Base-by-base conservation (phyloP, 306 rosid genomes). In the Sechiopsis laciniata region DNA sequence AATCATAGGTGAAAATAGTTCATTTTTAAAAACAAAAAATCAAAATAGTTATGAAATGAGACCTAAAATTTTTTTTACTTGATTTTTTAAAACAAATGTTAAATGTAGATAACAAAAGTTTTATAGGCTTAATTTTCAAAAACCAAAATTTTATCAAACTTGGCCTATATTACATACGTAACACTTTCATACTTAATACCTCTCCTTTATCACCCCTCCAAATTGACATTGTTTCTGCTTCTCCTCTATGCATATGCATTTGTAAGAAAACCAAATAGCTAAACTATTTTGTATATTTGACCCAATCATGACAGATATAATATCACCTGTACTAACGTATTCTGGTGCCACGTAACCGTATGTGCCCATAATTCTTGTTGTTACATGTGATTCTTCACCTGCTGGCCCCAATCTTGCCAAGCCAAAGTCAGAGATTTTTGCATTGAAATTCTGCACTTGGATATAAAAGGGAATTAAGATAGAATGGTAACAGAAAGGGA, bases 321-420 rank as follows among this genome's bases (percentile, higher is more conserved):
- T 52, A 74, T 86, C 72, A 93, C 97, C 97, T 76, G 96, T 94
- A 55, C 91, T 88, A 35, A 90, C 63, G 73, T 90, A 88, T 79
- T 94, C 98, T 3, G 97, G 97, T 69, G 98, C 98, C 67, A 89
- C 94, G 76, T 94, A 90, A 26, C 97, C 98, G 61, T 63, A 71
- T 1, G 97, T 87, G 79, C 98, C 98, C 83, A 88, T 90, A 63
- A 90, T 46, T 79, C 96, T 81, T 16, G 97, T 90, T n/a, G 89
- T 86, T 75, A 94, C 98, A 45, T 94, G 97, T 6, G 98, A 75
- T 16, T 87, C 86, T 80, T 71, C 90, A 21, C 82, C 89, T 2
- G 89, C 55, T 67, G 98, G 96, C 74, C 96, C 97, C 78, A 87
- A 77, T 79, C 89, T 94, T 0, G 97, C 97, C 85, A 90, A 80